Percentiles rank a stretch among this genome's conserved stretches.
Conservation (phyloP, 352 stramenopile species). For the Elongisporangium anandrum region DNA sequence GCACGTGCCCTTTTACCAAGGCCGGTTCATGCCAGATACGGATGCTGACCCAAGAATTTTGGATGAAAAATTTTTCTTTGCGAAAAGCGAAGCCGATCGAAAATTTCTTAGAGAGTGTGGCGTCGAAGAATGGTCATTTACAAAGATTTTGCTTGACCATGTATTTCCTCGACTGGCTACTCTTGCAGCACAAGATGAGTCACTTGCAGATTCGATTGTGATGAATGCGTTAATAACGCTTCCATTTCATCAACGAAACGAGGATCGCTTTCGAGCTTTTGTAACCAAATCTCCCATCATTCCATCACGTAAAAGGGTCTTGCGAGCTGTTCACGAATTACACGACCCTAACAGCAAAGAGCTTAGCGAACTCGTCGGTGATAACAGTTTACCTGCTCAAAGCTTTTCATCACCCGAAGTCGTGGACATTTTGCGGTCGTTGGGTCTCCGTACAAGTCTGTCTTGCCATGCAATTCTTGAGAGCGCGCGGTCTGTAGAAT, state of each 20-base stretch:
- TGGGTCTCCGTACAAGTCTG: constrained; percentile 53
- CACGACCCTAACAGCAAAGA: constrained; percentile 70
- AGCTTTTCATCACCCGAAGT: constrained; percentile 41
- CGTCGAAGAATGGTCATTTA: constrained; percentile 51
- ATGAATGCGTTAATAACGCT: constrained; percentile 36
- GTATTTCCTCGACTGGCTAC: constrained; percentile 47
- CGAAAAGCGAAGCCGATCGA: constrained; percentile 23
- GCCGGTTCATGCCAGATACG: constrained; percentile 29
- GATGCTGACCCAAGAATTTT: constrained; percentile 43
- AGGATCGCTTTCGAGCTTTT: constrained; percentile 41
- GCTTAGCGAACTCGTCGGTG: constrained; percentile 56
- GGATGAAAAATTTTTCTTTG: constrained; percentile 44
- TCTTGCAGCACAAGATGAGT: constrained; percentile 23
- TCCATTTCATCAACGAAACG: constrained; percentile 46
- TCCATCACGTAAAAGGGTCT: constrained; percentile 46
- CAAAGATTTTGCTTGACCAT: constrained; percentile 50
- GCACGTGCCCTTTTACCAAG: constrained; percentile 8
- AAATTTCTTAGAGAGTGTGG: constrained; percentile 45
- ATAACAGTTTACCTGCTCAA: constrained; percentile 51
- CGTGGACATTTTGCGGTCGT: constrained; percentile 43
- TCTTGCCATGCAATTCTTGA: constrained; percentile 72
- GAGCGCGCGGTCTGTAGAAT: constrained; percentile 58
- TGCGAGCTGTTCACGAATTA: constrained; percentile 48
- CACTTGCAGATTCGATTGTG: constrained; percentile 50
- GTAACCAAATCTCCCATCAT: constrained; percentile 39